phyloP scores from a whole-genome alignment of 1,284 basidiomycete genomes.

The Melampsora americana region DNA sequence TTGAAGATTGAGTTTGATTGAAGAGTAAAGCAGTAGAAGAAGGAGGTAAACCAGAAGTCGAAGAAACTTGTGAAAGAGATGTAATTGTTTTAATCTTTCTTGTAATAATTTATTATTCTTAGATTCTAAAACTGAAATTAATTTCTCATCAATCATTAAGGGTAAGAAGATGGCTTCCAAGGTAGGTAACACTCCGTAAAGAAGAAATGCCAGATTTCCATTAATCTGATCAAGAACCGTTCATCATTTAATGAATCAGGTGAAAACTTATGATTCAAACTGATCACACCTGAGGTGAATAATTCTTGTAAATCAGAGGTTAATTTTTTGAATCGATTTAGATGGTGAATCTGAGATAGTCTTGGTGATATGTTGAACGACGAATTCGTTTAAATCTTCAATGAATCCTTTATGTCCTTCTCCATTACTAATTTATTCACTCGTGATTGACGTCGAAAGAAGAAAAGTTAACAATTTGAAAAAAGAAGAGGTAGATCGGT shows the following conservation, averaged over 20 bases:
- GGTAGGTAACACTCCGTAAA: conserved; percentile 51
- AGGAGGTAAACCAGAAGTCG: conserved; percentile 17
- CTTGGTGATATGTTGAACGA: conserved; percentile 34
- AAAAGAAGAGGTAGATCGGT: too few relatives aligned
- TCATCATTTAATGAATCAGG: conserved; percentile 49
- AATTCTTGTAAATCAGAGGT: conserved; percentile 22
- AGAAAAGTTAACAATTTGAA: background rate
- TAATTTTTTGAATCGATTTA: conserved; percentile 31
- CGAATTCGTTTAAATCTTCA: conserved; percentile 41
- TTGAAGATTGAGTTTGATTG: conserved; percentile 6
- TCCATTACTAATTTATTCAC: conserved; percentile 21
- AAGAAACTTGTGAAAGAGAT: conserved; percentile 36
- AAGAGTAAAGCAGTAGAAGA: conserved; percentile 14
- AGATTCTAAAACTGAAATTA: conserved; percentile 48
- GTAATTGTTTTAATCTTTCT: conserved; percentile 34
- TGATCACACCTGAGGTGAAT: conserved; percentile 24
- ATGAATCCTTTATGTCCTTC: conserved; percentile 43
- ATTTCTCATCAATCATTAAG: conserved; percentile 48
- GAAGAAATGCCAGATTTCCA: conserved; percentile 51
- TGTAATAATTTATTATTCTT: conserved; percentile 34
- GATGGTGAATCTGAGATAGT: conserved; percentile 37
- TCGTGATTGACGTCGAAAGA: background rate
- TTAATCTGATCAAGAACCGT: conserved; percentile 48
- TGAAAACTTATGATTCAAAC: conserved; percentile 49
- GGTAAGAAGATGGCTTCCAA: conserved; percentile 51